These are phyloP conservation scores for Symmetrospora coprosmae DNA, from an alignment of 768 basidiomycete species.

Conservation along the genomic window DNA sequence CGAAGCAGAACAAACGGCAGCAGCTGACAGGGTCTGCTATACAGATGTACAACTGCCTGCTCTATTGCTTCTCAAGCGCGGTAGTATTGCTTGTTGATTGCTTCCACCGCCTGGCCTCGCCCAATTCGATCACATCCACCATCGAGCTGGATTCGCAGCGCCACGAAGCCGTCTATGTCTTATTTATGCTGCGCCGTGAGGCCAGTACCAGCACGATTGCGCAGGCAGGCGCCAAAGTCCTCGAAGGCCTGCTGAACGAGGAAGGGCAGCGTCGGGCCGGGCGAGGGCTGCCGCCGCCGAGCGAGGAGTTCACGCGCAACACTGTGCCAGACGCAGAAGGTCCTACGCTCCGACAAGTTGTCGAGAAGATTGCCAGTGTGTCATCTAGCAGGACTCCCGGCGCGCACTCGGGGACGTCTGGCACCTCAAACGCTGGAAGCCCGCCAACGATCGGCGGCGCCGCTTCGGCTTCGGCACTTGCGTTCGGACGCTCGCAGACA, in stretches of 20 bases:
- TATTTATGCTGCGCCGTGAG: constrained; percentile 12
- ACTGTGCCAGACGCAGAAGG: constrained; percentile 3
- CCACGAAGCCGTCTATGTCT: constrained; percentile 12
- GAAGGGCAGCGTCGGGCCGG: constrained; percentile 8
- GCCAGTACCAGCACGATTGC: constrained; percentile 11
- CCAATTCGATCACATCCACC: not conserved
- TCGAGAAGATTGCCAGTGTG: constrained; percentile 13
- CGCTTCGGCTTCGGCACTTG: not conserved
- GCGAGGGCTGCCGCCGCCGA: not conserved
- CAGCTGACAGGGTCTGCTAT: not conserved
- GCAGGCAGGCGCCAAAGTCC: constrained; percentile 11
- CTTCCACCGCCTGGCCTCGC: constrained; percentile 12
- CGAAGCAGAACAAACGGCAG: no score
- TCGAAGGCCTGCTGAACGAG: constrained; percentile 18
- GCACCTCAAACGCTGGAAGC: not conserved
- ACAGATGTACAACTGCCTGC: constrained; percentile 21
- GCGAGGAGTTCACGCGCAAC: constrained; percentile 10
- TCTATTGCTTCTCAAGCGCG: constrained; percentile 19
- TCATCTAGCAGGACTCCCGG: not conserved
- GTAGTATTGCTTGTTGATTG: constrained; percentile 16
- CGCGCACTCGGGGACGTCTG: not conserved
- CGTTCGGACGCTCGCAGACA: not conserved
- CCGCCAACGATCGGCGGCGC: not conserved
- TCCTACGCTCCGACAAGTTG: constrained; percentile 13
- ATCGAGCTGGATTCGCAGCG: constrained; percentile 9